Percentiles rank a stretch among this genome's conserved stretches.
Conservation (phyloP, 352 stramenopile genomes). For the Phytopythium delawarense region DNA sequence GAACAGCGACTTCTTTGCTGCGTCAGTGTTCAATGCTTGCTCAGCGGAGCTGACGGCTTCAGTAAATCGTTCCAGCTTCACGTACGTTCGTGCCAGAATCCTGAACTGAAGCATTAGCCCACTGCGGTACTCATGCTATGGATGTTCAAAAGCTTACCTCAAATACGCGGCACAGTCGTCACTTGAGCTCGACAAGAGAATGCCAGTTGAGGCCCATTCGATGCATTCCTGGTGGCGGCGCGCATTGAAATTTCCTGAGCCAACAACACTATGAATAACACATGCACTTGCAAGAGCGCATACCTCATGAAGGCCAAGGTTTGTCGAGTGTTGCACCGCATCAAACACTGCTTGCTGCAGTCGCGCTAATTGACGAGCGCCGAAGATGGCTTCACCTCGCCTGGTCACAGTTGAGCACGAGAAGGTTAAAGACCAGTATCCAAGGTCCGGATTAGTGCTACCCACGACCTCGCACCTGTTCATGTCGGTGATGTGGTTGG, state of each 20-base stretch:
- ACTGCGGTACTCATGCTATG: background rate
- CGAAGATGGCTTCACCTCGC: constrained; percentile 15
- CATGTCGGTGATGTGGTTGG: background rate
- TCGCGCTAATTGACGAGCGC: constrained; percentile 12
- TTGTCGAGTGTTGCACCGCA: constrained; percentile 34
- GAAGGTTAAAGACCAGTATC: background rate
- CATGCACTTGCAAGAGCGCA: background rate
- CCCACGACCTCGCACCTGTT: background rate
- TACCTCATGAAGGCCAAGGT: constrained; percentile 38
- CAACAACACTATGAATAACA: no score
- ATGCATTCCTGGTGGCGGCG: constrained; percentile 31
- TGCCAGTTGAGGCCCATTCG: constrained; percentile 37
- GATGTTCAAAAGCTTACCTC: constrained; percentile 26
- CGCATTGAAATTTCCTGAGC: background rate
- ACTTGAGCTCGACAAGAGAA: constrained; percentile 13
- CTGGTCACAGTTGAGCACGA: background rate
- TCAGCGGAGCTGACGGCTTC: constrained; percentile 39
- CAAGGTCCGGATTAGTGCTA: background rate
- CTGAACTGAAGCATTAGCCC: background rate
- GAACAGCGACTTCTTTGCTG: constrained; percentile 60
- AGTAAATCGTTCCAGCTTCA: background rate
- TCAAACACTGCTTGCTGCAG: constrained; percentile 46
- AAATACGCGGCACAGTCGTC: constrained; percentile 47
- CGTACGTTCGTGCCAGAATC: background rate
- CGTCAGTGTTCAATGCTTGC: constrained; percentile 40